These are phyloP conservation scores for Trametes coccinea DNA, from an alignment of 768 basidiomycete species.

Conservation along the genomic window DNA sequence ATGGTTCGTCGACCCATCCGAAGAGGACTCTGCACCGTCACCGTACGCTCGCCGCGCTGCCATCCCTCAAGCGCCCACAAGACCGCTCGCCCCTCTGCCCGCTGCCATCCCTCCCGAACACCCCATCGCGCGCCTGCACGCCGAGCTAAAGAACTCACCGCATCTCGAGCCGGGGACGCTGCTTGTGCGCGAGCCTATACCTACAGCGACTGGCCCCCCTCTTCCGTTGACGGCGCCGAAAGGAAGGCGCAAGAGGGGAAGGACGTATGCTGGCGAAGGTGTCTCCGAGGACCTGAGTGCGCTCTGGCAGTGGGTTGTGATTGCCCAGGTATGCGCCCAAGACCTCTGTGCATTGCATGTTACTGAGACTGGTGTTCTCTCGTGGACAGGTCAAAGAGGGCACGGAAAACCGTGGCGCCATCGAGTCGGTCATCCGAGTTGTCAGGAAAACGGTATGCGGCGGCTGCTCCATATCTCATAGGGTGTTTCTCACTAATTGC, in stretches of 20 bases:
- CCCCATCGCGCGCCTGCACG: constrained; percentile 49
- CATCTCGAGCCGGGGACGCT: constrained; percentile 65
- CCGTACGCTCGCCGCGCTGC: constrained; percentile 5
- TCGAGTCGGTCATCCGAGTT: constrained; percentile 70
- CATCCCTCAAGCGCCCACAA: constrained; percentile 28
- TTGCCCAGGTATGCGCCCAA: constrained; percentile 59
- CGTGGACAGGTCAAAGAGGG: constrained; percentile 73
- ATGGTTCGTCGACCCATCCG: constrained; percentile 68
- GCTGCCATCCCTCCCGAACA: constrained; percentile 52
- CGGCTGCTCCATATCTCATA: background rate
- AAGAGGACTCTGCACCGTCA: constrained; percentile 11
- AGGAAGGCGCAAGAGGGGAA: constrained; percentile 63
- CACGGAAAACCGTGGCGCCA: constrained; percentile 74
- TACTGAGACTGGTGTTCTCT: background rate
- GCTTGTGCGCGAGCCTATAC: constrained; percentile 52
- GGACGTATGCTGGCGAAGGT: constrained; percentile 68
- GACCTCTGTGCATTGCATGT: background rate
- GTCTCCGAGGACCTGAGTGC: constrained; percentile 48
- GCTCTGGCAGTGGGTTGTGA: constrained; percentile 77
- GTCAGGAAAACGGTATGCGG: constrained; percentile 68
- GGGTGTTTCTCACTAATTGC: background rate
- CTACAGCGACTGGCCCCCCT: constrained; percentile 56
- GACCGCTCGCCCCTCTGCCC: constrained; percentile 46
- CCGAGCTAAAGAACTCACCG: constrained; percentile 59
- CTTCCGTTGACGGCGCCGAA: constrained; percentile 57